phyloP scores from a whole-genome alignment of 2,329 filamentous ascomycete species.

The Cadophora sp. region DNA sequence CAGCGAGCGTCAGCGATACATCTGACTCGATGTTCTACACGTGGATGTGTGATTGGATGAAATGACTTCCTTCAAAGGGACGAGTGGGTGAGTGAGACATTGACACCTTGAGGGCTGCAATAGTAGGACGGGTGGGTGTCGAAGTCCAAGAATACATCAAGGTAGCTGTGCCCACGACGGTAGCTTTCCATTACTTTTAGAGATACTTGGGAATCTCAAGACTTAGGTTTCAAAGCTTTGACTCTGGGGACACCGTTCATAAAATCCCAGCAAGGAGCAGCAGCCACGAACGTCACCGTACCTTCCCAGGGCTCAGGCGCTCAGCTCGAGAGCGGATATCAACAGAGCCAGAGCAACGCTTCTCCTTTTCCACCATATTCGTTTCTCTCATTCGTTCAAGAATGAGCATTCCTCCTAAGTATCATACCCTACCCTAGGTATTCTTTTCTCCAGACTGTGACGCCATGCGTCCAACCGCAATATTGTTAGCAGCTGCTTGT shows the following conservation, averaged over 20 bases:
- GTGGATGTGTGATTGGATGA: conserved; percentile 21
- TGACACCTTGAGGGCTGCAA: conserved; percentile 23
- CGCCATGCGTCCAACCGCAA: conserved; percentile 34
- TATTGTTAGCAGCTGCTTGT: conserved; percentile 36
- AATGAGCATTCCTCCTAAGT: neutral
- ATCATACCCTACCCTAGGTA: conserved; percentile 22
- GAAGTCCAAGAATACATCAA: conserved; percentile 6
- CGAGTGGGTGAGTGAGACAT: neutral
- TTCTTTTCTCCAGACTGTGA: conserved; percentile 30
- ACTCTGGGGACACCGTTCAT: conserved; percentile 4
- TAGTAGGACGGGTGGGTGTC: neutral
- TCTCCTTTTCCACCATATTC: neutral
- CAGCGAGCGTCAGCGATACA: neutral
- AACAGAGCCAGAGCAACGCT: conserved; percentile 1
- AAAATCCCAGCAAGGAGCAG: neutral
- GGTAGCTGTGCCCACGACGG: neutral
- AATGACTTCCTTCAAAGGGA: conserved; percentile 13
- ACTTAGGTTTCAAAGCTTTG: neutral
- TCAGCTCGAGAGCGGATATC: neutral
- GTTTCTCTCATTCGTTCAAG: neutral
- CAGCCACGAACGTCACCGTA: conserved; percentile 20
- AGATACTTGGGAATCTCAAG: neutral
- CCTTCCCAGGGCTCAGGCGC: neutral
- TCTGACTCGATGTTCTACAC: conserved; percentile 16
- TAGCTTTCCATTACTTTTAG: neutral